A percentile compares a stretch with the other conserved stretches of the same genome.
These are phyloP conservation scores for Kurtzmaniella quercitrusa DNA, from an alignment of 1,139 yeast genomes.

Conservation along the genomic window DNA sequence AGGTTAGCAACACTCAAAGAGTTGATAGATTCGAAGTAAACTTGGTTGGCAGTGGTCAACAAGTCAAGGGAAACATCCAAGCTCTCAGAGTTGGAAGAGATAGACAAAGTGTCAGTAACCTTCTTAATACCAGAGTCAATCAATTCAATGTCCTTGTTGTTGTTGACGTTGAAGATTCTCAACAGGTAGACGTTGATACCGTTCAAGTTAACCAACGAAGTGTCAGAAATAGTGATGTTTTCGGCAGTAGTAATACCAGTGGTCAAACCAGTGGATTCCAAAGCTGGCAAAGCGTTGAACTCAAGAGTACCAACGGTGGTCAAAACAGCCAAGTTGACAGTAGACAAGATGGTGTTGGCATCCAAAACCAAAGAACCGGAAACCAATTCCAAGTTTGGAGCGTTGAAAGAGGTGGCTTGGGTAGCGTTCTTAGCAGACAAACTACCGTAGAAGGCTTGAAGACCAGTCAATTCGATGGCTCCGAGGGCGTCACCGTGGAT, in stretches of 20 bases:
- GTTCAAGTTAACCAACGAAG: constrained; percentile 69
- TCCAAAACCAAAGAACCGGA: constrained; percentile 63
- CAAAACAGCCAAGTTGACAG: constrained; percentile 74
- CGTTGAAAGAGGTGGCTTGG: constrained; percentile 57
- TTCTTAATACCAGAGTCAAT: constrained; percentile 69
- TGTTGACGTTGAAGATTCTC: constrained; percentile 80
- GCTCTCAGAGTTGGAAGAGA: constrained; percentile 79
- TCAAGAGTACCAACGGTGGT: constrained; percentile 75
- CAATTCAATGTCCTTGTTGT: constrained; percentile 63
- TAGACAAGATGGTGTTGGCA: constrained; percentile 62
- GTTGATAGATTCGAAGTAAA: constrained; percentile 75
- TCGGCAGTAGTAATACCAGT: constrained; percentile 73
- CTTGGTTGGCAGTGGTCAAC: constrained; percentile 79
- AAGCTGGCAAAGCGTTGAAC: constrained; percentile 83
- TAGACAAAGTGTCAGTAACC: constrained; percentile 70
- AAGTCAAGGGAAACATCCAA: constrained; percentile 66
- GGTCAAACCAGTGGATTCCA: constrained; percentile 65
- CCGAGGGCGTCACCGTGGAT: constrained; percentile 59
- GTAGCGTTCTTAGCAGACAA: constrained; percentile 66
- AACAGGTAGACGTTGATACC: constrained; percentile 79
- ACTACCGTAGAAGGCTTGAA: constrained; percentile 72
- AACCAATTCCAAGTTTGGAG: constrained; percentile 74
- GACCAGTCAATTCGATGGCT: constrained; percentile 52
- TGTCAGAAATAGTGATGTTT: constrained; percentile 76
- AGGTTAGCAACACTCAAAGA: constrained; percentile 69